Percentiles rank a stretch among this genome's conserved stretches.
These are phyloP conservation scores for Narthecium ossifragum DNA, from an alignment of 106 monocot genomes.

Conservation along the genomic window DNA sequence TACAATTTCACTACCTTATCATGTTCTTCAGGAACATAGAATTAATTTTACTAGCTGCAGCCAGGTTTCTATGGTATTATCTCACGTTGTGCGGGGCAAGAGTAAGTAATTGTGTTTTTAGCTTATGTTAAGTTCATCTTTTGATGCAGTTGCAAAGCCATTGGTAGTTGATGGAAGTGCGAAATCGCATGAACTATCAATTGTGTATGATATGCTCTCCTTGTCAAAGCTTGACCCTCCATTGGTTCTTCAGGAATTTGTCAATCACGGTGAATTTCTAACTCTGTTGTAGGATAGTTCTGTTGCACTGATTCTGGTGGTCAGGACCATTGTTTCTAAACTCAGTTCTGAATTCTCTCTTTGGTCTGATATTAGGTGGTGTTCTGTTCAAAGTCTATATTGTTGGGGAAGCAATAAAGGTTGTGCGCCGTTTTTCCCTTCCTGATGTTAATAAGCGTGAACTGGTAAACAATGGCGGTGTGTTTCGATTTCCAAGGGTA, in stretches of 20 bases:
- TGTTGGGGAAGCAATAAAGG: slow-evolving; percentile 77
- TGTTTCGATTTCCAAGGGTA: slow-evolving; percentile 78
- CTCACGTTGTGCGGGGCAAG: not conserved
- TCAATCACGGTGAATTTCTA: slow-evolving; percentile 71
- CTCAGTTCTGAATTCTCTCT: not conserved
- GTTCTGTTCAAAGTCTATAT: slow-evolving; percentile 91
- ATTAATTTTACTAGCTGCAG: not conserved
- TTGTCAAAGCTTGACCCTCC: slow-evolving; percentile 83
- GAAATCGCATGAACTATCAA: slow-evolving; percentile 77
- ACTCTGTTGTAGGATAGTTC: not conserved
- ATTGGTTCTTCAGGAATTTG: slow-evolving; percentile 88
- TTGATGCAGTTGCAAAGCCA: slow-evolving; percentile 79
- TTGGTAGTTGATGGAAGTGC: slow-evolving; percentile 69
- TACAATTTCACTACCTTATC: not conserved
- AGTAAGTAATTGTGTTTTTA: not conserved
- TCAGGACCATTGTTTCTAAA: not conserved
- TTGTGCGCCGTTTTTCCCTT: slow-evolving; percentile 80
- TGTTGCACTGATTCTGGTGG: not conserved
- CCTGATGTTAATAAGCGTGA: slow-evolving; percentile 61
- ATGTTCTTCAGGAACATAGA: not conserved
- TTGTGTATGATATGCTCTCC: slow-evolving; percentile 75
- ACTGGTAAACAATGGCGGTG: slow-evolving; percentile 47
- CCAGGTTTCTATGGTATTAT: not conserved
- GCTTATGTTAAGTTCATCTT: not conserved
- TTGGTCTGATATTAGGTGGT: slow-evolving; percentile 43